Evolutionary conservation across 306 rosid genomes (phyloP).

Genomic region (Lagenaria siceraria): DNA sequence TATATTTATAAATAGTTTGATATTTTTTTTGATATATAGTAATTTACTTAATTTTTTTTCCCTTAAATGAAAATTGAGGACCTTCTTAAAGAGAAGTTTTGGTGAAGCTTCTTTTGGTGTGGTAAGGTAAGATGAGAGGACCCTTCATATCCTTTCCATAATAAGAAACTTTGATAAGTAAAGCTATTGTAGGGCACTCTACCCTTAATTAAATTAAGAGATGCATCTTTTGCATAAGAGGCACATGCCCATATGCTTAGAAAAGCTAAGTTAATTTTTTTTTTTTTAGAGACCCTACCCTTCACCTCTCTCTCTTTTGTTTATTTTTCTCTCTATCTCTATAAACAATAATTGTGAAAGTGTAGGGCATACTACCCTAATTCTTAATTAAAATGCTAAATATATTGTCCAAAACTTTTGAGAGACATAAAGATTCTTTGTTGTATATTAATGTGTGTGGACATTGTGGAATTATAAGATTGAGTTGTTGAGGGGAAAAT

Average conservation of each 20-base stretch:
- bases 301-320: not conserved
- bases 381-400: not conserved
- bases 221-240: not conserved
- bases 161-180: not conserved
- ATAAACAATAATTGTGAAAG: not conserved
- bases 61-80: not conserved
- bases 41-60: no score
- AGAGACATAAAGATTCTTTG: not conserved
- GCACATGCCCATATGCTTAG: not conserved
- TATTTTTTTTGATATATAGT: no score
- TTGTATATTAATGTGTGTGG: not conserved
- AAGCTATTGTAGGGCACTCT: constrained; percentile 1
- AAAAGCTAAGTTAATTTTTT: not conserved
- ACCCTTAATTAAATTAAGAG: not conserved
- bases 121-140: not conserved
- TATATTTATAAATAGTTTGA: no score
- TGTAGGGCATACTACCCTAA: not conserved
- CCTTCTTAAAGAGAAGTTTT: not conserved
- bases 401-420: not conserved
- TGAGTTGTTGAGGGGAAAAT: not conserved
- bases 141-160: not conserved
- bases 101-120: not conserved
- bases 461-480: not conserved
- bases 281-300: not conserved
- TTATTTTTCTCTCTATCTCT: not conserved